A percentile compares a stretch with the other conserved stretches of the same genome.
phyloP scores from a whole-genome alignment of 371 early-diverging fungal species.

The Mortierella sp. region DNA sequence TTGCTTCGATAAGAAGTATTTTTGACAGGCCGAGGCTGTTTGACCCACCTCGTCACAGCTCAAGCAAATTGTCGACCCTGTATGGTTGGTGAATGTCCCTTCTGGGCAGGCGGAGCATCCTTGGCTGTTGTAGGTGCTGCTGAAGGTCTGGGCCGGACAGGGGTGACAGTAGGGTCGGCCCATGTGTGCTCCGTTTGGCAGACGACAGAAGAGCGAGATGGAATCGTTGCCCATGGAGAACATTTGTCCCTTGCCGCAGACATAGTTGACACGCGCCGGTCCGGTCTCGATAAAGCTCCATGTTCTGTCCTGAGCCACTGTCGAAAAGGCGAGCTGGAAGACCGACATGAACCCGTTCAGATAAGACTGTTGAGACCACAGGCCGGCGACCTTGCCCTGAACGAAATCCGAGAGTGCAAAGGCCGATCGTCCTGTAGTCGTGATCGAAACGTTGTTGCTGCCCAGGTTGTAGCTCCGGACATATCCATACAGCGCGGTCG shows the following conservation, averaged over 20 bases:
- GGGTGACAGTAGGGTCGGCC: constrained; percentile 23
- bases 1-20: constrained; percentile 26
- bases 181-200: constrained; percentile 10
- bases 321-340: constrained; percentile 42
- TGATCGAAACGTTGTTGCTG: constrained; percentile 6
- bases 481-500: constrained; percentile 17
- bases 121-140: constrained; percentile 17
- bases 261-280: constrained; percentile 25
- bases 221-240: constrained; percentile 1
- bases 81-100: constrained; percentile 27
- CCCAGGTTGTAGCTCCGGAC: constrained; percentile 3
- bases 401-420: constrained; percentile 18
- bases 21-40: constrained; percentile 8
- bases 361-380: constrained; percentile 46
- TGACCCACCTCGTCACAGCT: constrained; percentile 25
- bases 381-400: constrained; percentile 6
- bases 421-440: constrained; percentile 33
- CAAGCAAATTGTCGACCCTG: constrained; percentile 16
- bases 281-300: constrained; percentile 35
- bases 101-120: constrained; percentile 16
- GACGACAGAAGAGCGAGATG: constrained; percentile 12
- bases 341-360: constrained; percentile 37
- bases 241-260: constrained; percentile 30
- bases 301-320: constrained; percentile 24
- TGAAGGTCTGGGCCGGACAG: constrained; percentile 20